phyloP scores from a whole-genome alignment of 2,329 filamentous ascomycete genomes.

The Amphichorda felina region DNA sequence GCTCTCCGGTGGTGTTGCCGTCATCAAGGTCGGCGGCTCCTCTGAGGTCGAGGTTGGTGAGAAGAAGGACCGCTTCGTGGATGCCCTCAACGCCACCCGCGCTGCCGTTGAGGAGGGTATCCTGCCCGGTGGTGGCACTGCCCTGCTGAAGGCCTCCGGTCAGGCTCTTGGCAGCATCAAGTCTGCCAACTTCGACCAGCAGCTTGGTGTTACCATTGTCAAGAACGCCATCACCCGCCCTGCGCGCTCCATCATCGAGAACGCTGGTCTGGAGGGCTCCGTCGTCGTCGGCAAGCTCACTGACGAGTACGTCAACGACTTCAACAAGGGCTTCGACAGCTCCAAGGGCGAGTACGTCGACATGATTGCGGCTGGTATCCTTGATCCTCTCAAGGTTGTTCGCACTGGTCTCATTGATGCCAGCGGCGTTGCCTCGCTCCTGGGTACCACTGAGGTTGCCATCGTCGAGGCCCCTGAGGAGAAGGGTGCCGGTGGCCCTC shows the following conservation, averaged over 20 bases:
- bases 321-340: slow-evolving; percentile 98
- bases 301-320: slow-evolving; percentile 82
- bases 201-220: slow-evolving; percentile 93
- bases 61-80: slow-evolving; percentile 99
- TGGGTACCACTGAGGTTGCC: slow-evolving; percentile 95
- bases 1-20: slow-evolving; percentile 95
- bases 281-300: slow-evolving; percentile 97
- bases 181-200: slow-evolving; percentile 94
- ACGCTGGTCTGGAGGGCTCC: slow-evolving; percentile 89
- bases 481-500: slow-evolving; percentile 54
- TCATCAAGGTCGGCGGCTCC: slow-evolving; percentile 97
- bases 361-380: slow-evolving; percentile 95
- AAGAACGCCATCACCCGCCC: slow-evolving; percentile 97
- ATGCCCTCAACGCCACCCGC: slow-evolving; percentile 94
- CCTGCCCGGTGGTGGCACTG: slow-evolving; percentile 94
- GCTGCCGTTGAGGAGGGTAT: slow-evolving; percentile 99
- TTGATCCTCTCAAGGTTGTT: slow-evolving; percentile 98
- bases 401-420: slow-evolving; percentile 92
- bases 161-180: slow-evolving; percentile 79
- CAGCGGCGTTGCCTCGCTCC: slow-evolving; percentile 88
- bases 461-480: slow-evolving; percentile 95
- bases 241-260: slow-evolving; percentile 92
- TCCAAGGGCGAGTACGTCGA: slow-evolving; percentile 96
- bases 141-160: slow-evolving; percentile 89
- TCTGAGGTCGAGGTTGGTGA: slow-evolving; percentile 98